Evolutionary conservation across 352 stramenopile genomes (phyloP), one percentile per base, ranked within the genome.

Genomic region (Phytopythium delawarense): DNA sequence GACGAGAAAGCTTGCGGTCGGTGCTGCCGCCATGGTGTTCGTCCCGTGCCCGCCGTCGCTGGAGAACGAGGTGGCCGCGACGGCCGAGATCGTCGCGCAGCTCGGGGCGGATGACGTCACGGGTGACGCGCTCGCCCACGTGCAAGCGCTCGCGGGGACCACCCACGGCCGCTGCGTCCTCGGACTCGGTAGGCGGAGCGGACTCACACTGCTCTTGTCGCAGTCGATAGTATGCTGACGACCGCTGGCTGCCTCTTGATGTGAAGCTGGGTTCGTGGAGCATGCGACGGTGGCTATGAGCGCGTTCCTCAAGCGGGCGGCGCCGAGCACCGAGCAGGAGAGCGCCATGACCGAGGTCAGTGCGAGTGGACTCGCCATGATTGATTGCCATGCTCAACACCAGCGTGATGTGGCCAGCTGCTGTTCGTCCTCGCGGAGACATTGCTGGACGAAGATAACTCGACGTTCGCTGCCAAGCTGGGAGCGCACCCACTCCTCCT

Each of bases 361-460:
- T 67, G 34, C 23, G 25, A 9, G 46, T 0, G 15, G 2, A 16
- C 12, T 44, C n/a, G 45, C 21, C 7, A 51, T 4, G 44, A 30
- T 48, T 48, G 18, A 48, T 18, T 20, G 21, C 30, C 64, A 61
- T 46, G 21, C 9, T 57, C 4, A 37, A n/a, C 40, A 12, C 12
- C 13, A 2, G 30, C 57, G 23, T 42, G 11, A 13, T 55, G 18
- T 16, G 4, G 23, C 4, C 51, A 88, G 76, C 30, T 75, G 11
- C 61, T 88, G n/a, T 23, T 74, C 54, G 46, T 84, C 13, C 72
- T 92, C 11, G 76, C 86, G 8, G 69, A 79, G 39, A 77, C 73
- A 13, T 63, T 90, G n/a, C 63, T 76, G 15, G 83, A 94, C 67
- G 83, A 92, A 70, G 83, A 94, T 72, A 92, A 94, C 64, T 78